phyloP scores from a whole-genome alignment of 495 filamentous ascomycete genomes.

The Penicillium egyptiacum region DNA sequence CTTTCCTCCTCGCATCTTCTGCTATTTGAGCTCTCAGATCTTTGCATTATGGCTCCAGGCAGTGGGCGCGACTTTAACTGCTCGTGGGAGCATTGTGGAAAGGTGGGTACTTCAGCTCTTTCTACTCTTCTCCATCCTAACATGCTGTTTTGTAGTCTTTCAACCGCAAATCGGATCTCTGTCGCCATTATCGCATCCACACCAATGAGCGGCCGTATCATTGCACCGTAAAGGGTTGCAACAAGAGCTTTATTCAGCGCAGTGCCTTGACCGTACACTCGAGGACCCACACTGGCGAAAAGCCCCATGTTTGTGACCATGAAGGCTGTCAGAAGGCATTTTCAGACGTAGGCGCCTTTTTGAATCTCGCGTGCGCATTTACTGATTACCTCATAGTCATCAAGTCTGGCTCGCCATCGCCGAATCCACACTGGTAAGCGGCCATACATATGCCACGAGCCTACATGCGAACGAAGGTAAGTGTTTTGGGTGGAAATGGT shows the following conservation, averaged over 20 bases:
- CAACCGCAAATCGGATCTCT: conserved; percentile 90
- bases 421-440: conserved; percentile 84
- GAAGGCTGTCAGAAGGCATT: conserved; percentile 81
- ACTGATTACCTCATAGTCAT: conserved; percentile 57
- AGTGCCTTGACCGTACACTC: conserved; percentile 86
- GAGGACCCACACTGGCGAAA: conserved; percentile 85
- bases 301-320: conserved; percentile 81
- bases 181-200: conserved; percentile 85
- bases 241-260: conserved; percentile 87
- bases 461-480: conserved; percentile 80
- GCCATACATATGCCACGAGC: conserved; percentile 77
- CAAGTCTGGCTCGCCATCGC: conserved; percentile 81
- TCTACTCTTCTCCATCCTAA: not conserved
- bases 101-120: conserved; percentile 32
- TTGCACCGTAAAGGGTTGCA: conserved; percentile 67
- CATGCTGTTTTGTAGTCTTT: conserved; percentile 62
- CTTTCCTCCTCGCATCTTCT: not conserved
- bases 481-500: conserved; percentile 10
- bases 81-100: conserved; percentile 48
- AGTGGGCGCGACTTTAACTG: conserved; percentile 49
- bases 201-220: conserved; percentile 85
- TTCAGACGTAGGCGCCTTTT: conserved; percentile 68
- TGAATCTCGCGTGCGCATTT: not conserved
- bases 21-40: not conserved
- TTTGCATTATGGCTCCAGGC: conserved; percentile 43